Base-by-base conservation (phyloP, 345 rosid species). In the Eutrema heterophyllum region DNA sequence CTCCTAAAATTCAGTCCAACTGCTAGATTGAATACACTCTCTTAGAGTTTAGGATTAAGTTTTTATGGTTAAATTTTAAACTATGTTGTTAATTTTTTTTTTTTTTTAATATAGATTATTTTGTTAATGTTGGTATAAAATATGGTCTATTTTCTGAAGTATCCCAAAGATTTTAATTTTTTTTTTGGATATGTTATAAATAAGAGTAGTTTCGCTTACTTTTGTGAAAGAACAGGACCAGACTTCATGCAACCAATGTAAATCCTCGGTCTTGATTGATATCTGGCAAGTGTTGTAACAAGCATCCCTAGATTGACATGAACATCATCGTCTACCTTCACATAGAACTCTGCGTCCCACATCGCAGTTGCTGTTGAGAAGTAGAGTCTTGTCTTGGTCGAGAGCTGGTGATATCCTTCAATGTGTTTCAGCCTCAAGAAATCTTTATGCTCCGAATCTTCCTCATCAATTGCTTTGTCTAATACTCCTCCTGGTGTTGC, bases 231-330 rank as follows among this genome's bases (percentile, higher is more conserved):
- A 65, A 94, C 96, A 0, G 98, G 97, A 2, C 98, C 97, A 1
- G 98, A 91, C 68, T 91, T 94, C 98, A 94, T 94, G 86, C 98
- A 94, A 1, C 98, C 98, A n/a, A 94, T 91, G 70, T 91, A 94
- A 15, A 86, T 73, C 76, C 92, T 76, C 0, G 95, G 90, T 71
- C 85, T 94, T 45, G 84, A 72, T 52, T 89, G 82, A 76, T 91
- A 44, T 44, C 67, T 81, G 0, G 90, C 87, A 9, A 94, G 81
- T 2, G 90, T 80, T 18, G 69, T 84, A 15, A 32, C 83, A 8
- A 94, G 74, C 85, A 66, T 81, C 1, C 97, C 98, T 55, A 88
- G 35, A 66, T 94, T 94, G 41, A 94, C 77, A 78, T 94, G 98
- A 54, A 94, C 85, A 71, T 94, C 96, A 30, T 91, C 98, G 29